phyloP scores from a whole-genome alignment of 495 filamentous ascomycete genomes.

The Aspergillus panamensis region DNA sequence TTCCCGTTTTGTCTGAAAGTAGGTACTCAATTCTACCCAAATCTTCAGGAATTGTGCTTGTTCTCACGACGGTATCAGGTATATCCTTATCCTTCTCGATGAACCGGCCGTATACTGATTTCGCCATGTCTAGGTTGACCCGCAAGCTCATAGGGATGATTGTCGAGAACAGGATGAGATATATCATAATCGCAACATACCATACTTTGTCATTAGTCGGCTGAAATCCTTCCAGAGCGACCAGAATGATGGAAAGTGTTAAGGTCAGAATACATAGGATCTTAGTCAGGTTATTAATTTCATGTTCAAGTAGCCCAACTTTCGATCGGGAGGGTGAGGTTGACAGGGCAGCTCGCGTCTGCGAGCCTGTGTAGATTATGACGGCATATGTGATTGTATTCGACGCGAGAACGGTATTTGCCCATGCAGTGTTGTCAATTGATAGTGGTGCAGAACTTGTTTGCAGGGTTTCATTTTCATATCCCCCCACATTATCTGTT shows the following conservation, averaged over 20 bases:
- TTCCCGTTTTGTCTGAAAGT: constrained; percentile 96
- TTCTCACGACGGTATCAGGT: constrained; percentile 86
- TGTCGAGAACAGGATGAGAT: constrained; percentile 96
- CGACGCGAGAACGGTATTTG: constrained; percentile 93
- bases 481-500: constrained; percentile 17
- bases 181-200: constrained; percentile 95
- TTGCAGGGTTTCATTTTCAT: constrained; percentile 26
- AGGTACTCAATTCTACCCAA: constrained; percentile 94
- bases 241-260: constrained; percentile 81
- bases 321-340: constrained; percentile 90
- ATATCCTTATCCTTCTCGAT: constrained; percentile 91
- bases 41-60: constrained; percentile 96
- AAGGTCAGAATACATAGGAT: constrained; percentile 90
- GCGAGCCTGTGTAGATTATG: constrained; percentile 89
- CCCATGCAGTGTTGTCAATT: constrained; percentile 98
- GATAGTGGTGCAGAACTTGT: constrained; percentile 66
- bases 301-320: constrained; percentile 86
- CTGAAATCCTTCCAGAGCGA: constrained; percentile 78
- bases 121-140: constrained; percentile 96
- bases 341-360: constrained; percentile 91
- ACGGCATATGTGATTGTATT: constrained; percentile 83
- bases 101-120: constrained; percentile 91
- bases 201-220: constrained; percentile 62
- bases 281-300: constrained; percentile 98
- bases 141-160: constrained; percentile 96